A percentile compares a stretch with the other conserved stretches of the same genome.
These are phyloP conservation scores for Podaxis pistillaris DNA, from an alignment of 768 basidiomycete genomes.

Conservation along the genomic window DNA sequence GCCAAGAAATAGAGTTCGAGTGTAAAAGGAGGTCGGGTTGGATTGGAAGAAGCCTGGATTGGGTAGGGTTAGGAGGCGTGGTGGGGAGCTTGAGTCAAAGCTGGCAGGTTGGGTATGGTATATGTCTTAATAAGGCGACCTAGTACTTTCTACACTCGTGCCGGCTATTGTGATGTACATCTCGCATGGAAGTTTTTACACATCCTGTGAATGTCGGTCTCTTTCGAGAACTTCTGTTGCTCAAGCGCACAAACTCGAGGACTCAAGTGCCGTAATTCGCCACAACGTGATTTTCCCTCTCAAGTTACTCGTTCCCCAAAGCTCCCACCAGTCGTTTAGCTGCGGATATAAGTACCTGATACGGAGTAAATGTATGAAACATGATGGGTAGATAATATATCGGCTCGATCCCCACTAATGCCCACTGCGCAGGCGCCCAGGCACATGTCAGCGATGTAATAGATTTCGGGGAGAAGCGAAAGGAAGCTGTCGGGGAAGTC, in stretches of 20 bases:
- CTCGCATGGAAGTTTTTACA: neutral
- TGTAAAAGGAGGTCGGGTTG: neutral
- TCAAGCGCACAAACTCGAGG: neutral
- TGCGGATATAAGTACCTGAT: neutral
- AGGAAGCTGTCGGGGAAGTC: neutral
- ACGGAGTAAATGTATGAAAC: neutral
- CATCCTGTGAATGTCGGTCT: neutral
- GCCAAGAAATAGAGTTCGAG: conserved; percentile 41
- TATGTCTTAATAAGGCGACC: neutral
- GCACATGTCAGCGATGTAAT: neutral
- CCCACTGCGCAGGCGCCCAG: neutral
- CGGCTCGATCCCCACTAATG: neutral
- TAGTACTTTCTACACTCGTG: neutral
- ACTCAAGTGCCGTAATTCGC: neutral
- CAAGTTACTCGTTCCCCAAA: neutral
- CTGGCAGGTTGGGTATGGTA: neutral
- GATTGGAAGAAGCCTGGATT: neutral
- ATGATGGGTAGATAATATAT: neutral
- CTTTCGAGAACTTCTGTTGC: neutral
- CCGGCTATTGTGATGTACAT: neutral
- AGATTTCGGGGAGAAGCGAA: neutral
- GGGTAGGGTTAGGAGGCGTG: neutral
- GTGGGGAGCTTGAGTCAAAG: neutral
- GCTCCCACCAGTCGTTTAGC: neutral
- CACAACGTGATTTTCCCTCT: neutral